A percentile compares a stretch with the other conserved stretches of the same genome.
phyloP scores from a whole-genome alignment of 106 monocot species.

The Allium cepa region DNA sequence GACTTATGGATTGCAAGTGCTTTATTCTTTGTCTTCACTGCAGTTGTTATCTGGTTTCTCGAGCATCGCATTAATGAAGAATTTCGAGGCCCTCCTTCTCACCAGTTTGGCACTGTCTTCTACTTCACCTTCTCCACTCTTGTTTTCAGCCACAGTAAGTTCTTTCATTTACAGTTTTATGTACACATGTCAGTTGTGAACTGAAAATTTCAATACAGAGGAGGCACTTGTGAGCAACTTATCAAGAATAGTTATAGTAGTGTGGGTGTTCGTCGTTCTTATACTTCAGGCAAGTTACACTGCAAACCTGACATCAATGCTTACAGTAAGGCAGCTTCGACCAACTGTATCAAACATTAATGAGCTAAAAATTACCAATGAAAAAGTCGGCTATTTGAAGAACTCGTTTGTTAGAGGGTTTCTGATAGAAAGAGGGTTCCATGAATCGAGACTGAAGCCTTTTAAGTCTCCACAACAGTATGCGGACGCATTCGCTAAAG shows the following conservation, averaged over 20 bases:
- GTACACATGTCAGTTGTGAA: no score
- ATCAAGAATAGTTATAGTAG: conserved; percentile 13
- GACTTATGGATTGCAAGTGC: conserved; percentile 26
- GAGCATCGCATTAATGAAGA: conserved; percentile 44
- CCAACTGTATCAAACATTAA: conserved; percentile 8
- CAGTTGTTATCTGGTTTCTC: conserved; percentile 36
- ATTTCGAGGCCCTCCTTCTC: conserved; percentile 21
- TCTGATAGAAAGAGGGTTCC: conserved; percentile 11
- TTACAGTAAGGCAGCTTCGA: conserved; percentile 24
- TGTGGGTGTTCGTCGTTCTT: conserved; percentile 41
- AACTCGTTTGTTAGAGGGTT: conserved; percentile 11
- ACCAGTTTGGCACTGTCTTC: conserved; percentile 44
- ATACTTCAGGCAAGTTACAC: conserved; percentile 36
- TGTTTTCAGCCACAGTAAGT: conserved; percentile 39
- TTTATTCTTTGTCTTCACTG: conserved; percentile 40
- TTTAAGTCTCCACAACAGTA: conserved; percentile 14
- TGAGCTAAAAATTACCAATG: conserved; percentile 6
- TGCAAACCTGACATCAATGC: conserved; percentile 34
- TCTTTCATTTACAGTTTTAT: no score
- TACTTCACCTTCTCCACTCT: conserved; percentile 57
- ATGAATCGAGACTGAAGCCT: conserved; percentile 3
- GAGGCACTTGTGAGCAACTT: conserved; percentile 16
- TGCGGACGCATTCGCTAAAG: conserved; percentile 10
- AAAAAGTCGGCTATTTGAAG: conserved; percentile 5
- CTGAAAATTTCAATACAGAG: neutral